These are phyloP conservation scores for Annulohypoxylon maeteangense DNA, from an alignment of 495 filamentous ascomycete species.

Conservation along the genomic window DNA sequence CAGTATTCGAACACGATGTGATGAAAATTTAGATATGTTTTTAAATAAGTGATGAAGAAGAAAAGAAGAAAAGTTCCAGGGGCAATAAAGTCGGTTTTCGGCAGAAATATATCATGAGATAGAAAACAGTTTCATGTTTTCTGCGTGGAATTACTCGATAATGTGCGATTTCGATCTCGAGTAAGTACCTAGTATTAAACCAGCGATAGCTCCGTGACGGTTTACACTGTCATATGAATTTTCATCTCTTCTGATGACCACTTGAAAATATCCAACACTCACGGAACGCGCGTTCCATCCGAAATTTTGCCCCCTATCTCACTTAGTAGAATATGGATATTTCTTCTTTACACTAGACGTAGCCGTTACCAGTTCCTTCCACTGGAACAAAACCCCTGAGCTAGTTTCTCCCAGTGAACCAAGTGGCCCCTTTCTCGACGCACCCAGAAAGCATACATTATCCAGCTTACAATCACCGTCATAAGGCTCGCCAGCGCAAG, in stretches of 20 bases:
- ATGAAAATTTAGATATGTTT: not conserved
- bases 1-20: not conserved
- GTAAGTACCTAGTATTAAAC: not conserved
- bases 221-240: not conserved
- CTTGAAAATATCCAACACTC: not conserved
- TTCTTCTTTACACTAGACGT: not conserved
- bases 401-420: conserved; percentile 47
- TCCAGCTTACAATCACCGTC: conserved; percentile 48
- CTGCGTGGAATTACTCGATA: not conserved
- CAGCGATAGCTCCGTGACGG: not conserved
- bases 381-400: conserved; percentile 12
- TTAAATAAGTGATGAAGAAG: too few species aligned
- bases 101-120: not conserved
- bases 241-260: not conserved
- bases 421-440: conserved; percentile 45
- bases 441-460: conserved; percentile 56
- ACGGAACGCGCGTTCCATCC: not conserved
- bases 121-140: not conserved
- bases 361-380: conserved; percentile 7
- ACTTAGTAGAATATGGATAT: not conserved
- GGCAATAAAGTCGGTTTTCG: not conserved
- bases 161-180: not conserved
- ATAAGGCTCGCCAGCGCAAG: conserved; percentile 51
- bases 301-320: not conserved
- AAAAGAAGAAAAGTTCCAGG: not conserved